Base-by-base conservation (phyloP, 768 basidiomycete species). In the Asterophora lycoperdoides region DNA sequence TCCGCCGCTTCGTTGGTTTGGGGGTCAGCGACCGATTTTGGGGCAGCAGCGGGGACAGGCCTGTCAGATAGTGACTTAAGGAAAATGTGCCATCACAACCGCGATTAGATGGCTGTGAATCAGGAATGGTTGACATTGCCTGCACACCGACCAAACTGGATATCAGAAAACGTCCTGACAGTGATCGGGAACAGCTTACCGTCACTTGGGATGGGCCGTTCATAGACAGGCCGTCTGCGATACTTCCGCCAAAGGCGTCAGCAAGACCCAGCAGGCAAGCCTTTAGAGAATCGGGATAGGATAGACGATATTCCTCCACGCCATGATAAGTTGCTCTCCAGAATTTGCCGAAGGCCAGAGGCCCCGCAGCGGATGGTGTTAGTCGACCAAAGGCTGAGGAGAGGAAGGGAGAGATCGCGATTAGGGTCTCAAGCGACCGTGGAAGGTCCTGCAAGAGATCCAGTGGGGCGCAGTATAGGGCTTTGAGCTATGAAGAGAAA, bases 301-400 rank as follows among this genome's bases (percentile, higher is more conserved):
- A 48, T 0, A 54, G 34, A 41, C 58, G 61, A 23, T 75, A 69
- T 28, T 73, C 64, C 20, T 61, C 60, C 30, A 58, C 65, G n/a
- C 64, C 64, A 29, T 78, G 73, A 56, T 79, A 83, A 3, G 78
- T 78, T 33, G 63, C 62, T n/a, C 69, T 69, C 83, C 83, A 86
- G 58, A 80, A 85, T 2, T 60, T 64, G 53, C 72, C 69, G 51
- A 85, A 86, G 1, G 76, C 72, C 5, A 74, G 56, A 1, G 79
- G 76, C 0, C 79, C 82, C 15, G 71, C 64, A 8, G 76, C 74
- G 2, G 76, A 76, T 3, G 62, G 50, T 0, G 75, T 73, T 23
- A 77, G 48, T 23, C 60, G 57, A 28, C 57, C 64, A 54, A 84
- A 84, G 0, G 74, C 74, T 2, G 81, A 76, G 11, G 65, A 61